Percentiles rank a stretch among this genome's conserved stretches.
Conservation (phyloP, 1,284 basidiomycete species). For the Takashimella tepidaria region DNA sequence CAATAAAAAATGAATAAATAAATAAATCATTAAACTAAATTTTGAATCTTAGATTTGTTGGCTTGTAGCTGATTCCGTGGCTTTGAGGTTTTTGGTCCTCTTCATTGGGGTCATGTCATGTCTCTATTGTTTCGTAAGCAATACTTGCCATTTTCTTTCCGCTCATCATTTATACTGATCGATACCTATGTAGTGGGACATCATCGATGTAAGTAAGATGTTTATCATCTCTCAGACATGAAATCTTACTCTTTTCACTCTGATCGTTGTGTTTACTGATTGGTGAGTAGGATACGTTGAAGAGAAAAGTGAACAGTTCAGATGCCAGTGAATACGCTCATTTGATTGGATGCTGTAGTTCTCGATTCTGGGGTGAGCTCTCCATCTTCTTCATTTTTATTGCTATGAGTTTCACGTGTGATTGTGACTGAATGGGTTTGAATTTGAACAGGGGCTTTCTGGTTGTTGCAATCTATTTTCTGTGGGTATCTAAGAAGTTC, state of each 20-base stretch:
- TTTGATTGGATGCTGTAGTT: slow-evolving; percentile 62
- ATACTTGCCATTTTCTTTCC: no score
- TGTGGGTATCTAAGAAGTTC: slow-evolving; percentile 44
- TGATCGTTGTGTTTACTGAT: background rate
- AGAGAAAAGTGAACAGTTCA: slow-evolving; percentile 82
- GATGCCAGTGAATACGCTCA: slow-evolving; percentile 87
- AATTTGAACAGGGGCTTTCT: slow-evolving; percentile 64
- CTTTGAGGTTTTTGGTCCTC: slow-evolving; percentile 60
- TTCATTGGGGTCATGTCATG: slow-evolving; percentile 96
- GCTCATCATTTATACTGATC: no score
- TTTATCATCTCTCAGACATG: no score
- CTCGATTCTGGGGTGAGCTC: slow-evolving; percentile 50
- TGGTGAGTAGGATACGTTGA: slow-evolving; percentile 62
- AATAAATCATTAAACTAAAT: no score
- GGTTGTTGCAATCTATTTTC: slow-evolving; percentile 72
- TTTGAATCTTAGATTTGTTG: slow-evolving; percentile 62
- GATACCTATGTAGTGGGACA: slow-evolving; percentile 65
- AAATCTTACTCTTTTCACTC: no score
- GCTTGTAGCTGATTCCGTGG: slow-evolving; percentile 68
- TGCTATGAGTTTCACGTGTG: no score
- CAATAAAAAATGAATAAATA: no score
- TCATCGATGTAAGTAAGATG: slow-evolving; percentile 65
- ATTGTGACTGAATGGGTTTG: no score
- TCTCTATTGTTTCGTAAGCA: slow-evolving; percentile 57
- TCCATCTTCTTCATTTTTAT: slow-evolving; percentile 53